Evolutionary conservation across 2,329 filamentous ascomycete genomes (phyloP).

Genomic region (Penicillium hordei): DNA sequence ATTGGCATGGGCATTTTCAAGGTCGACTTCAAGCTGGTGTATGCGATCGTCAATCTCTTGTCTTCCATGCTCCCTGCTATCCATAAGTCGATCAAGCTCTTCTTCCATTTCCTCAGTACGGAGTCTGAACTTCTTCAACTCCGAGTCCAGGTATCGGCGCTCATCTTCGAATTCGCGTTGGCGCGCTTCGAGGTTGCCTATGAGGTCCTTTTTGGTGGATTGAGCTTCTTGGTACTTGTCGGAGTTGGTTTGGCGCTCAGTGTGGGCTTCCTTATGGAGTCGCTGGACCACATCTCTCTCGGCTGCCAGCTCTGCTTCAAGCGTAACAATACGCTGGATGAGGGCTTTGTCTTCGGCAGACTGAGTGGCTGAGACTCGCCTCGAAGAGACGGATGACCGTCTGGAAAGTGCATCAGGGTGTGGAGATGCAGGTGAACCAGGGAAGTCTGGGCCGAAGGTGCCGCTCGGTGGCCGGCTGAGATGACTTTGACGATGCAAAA

Average conservation of each 20-base stretch:
- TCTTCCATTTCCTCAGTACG: constrained; percentile 88
- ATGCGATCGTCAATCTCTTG: constrained; percentile 67
- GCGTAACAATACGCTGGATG: constrained; percentile 60
- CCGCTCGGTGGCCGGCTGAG: constrained; percentile 55
- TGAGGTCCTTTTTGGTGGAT: constrained; percentile 87
- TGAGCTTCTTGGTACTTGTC: constrained; percentile 77
- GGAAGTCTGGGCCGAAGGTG: constrained; percentile 47
- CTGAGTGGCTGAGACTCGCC: constrained; percentile 62
- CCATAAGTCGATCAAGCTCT: constrained; percentile 80
- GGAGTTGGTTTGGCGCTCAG: constrained; percentile 60
- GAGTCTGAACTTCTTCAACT: constrained; percentile 72
- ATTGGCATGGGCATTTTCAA: constrained; percentile 59
- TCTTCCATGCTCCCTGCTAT: constrained; percentile 80
- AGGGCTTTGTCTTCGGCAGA: constrained; percentile 61
- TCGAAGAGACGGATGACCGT: constrained; percentile 60
- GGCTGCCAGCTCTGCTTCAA: constrained; percentile 75
- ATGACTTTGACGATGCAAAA: constrained; percentile 78
- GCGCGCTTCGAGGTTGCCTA: constrained; percentile 91
- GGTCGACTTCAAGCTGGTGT: constrained; percentile 66
- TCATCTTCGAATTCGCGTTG: constrained; percentile 86
- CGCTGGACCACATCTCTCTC: constrained; percentile 68
- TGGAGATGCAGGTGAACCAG: constrained; percentile 43
- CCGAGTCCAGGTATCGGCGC: constrained; percentile 75
- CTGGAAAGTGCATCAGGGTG: constrained; percentile 50
- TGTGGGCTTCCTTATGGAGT: constrained; percentile 69